Conservation (phyloP, 352 stramenopile species). For the Phytopythium litorale region DNA sequence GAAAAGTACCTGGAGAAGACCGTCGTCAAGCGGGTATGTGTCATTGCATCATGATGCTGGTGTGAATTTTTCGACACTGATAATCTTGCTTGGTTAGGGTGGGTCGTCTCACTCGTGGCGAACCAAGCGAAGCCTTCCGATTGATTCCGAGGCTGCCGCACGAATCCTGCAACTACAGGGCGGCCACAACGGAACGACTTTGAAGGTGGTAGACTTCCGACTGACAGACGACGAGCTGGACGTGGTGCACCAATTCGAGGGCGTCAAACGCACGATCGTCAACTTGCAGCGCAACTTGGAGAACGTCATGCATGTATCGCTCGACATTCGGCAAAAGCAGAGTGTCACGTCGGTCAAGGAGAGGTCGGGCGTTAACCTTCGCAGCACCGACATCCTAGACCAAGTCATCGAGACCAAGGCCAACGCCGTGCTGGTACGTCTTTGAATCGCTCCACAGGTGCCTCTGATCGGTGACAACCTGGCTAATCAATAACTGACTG, state of each 20-base stretch:
- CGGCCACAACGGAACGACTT: neutral
- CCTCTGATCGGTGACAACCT: neutral
- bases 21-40: constrained; percentile 44
- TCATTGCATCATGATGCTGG: neutral
- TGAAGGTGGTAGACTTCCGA: constrained; percentile 22
- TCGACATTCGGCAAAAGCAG: constrained; percentile 23
- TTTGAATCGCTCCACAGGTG: neutral
- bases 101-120: constrained; percentile 54
- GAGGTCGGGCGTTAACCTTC: neutral
- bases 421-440: constrained; percentile 47
- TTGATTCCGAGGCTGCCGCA: constrained; percentile 6
- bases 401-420: constrained; percentile 49
- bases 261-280: constrained; percentile 40
- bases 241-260: constrained; percentile 40
- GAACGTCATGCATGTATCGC: constrained; percentile 26
- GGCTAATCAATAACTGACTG: constrained; percentile 2
- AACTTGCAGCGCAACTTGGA: constrained; percentile 52
- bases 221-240: constrained; percentile 44
- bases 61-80: neutral
- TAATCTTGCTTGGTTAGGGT: constrained; percentile 16
- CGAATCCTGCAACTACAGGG: constrained; percentile 7
- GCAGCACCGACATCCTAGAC: constrained; percentile 34
- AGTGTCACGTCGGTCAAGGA: constrained; percentile 1
- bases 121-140: constrained; percentile 29
- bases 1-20: constrained; percentile 63